phyloP scores from a whole-genome alignment of 345 rosid species.

The Syzygium grande region DNA sequence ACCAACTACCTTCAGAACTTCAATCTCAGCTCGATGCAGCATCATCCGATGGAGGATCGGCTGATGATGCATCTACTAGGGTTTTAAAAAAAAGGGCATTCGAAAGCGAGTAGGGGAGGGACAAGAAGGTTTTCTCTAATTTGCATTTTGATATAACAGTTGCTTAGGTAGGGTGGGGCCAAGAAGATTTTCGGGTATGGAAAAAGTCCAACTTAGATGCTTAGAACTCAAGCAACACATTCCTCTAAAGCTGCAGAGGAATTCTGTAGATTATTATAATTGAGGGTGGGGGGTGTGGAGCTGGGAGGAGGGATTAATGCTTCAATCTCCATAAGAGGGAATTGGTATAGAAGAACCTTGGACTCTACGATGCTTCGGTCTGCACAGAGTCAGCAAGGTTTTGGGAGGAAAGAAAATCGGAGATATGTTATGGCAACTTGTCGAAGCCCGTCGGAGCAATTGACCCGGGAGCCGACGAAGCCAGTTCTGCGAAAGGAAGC shows the following conservation, averaged over 20 bases:
- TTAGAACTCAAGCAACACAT: constrained; percentile 11
- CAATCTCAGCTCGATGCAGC: not conserved
- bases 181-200: not conserved
- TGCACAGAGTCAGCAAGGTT: not conserved
- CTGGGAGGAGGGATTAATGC: not conserved
- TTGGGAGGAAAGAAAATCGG: not conserved
- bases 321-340: not conserved
- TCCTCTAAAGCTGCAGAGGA: not conserved
- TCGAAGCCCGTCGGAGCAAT: not conserved
- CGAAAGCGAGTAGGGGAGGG: not conserved
- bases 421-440: not conserved
- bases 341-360: not conserved
- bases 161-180: not conserved
- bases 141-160: not conserved
- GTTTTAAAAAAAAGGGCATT: not conserved
- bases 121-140: not conserved
- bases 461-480: not conserved
- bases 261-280: not conserved
- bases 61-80: not conserved
- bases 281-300: not conserved
- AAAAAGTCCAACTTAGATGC: constrained; percentile 13
- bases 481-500: not conserved
- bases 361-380: not conserved
- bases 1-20: not conserved
- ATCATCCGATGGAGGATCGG: not conserved